A percentile compares a stretch with the other conserved stretches of the same genome.
Conservation (phyloP, 495 filamentous ascomycete species). For the Aspergillus ostianus region DNA sequence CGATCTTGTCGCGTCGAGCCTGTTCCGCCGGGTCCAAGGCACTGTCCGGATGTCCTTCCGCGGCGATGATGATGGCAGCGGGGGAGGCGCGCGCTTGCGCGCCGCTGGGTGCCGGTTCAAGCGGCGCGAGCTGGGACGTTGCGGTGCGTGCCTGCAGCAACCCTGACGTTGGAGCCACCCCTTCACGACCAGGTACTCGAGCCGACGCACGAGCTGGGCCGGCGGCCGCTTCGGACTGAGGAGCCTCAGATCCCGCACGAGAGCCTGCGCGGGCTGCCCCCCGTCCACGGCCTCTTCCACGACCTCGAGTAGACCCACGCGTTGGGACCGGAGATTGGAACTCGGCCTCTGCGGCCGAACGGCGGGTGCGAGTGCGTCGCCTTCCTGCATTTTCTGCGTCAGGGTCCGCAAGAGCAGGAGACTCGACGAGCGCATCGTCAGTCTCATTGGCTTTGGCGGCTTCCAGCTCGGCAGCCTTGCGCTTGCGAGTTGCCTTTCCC, state of each 20-base stretch:
- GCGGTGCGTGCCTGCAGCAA: constrained; percentile 17
- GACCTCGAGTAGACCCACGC: constrained; percentile 43
- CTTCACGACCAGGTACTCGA: constrained; percentile 5
- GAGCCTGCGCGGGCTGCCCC: constrained; percentile 39
- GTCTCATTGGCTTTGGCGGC: constrained; percentile 29
- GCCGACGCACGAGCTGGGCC: not conserved
- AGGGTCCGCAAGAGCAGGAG: constrained; percentile 29
- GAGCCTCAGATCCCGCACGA: constrained; percentile 26
- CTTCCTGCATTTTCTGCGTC: constrained; percentile 33
- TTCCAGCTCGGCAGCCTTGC: constrained; percentile 44
- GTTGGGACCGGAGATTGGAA: constrained; percentile 19
- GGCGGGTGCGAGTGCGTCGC: constrained; percentile 38
- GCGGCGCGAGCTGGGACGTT: constrained; percentile 19
- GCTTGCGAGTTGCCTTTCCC: constrained; percentile 48
- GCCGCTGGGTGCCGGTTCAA: constrained; percentile 24
- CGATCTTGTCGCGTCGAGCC: constrained; percentile 37
- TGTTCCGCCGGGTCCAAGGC: constrained; percentile 32
- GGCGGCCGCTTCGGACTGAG: constrained; percentile 11
- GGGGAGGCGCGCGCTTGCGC: constrained; percentile 2
- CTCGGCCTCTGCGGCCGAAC: constrained; percentile 25
- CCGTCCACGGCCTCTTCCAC: constrained; percentile 47
- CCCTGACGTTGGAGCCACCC: constrained; percentile 3
- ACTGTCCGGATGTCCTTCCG: constrained; percentile 8
- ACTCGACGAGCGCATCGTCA: constrained; percentile 28
- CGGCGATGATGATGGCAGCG: constrained; percentile 7